Evolutionary conservation across 495 filamentous ascomycete genomes (phyloP).

Genomic region (Amniculicola lignicola): DNA sequence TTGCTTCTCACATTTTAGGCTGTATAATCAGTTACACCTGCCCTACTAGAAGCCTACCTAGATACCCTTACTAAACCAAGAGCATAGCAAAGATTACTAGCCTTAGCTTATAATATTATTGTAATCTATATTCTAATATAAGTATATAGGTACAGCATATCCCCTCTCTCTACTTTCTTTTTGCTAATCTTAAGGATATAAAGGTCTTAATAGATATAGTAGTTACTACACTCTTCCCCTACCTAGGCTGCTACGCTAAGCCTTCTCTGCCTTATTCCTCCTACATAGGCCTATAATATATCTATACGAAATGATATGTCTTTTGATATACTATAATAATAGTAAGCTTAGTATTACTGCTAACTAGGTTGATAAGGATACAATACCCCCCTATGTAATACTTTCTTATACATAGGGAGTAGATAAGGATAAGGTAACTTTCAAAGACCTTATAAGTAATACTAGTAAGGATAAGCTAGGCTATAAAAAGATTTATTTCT

Average conservation of each 20-base stretch:
- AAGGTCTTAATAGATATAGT: background rate
- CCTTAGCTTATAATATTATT: no score
- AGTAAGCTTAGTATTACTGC: background rate
- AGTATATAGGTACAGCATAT: no score
- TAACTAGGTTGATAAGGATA: background rate
- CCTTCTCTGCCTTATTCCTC: background rate
- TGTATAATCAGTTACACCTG: no score
- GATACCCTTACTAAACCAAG: no score
- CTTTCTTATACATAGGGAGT: constrained; percentile 10
- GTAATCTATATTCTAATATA: no score
- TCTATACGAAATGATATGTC: background rate
- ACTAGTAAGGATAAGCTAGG: constrained; percentile 12
- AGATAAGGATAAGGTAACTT: constrained; percentile 12
- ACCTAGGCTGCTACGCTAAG: background rate
- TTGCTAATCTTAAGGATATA: background rate
- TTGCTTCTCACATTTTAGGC: no score
- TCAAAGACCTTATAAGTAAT: constrained; percentile 4
- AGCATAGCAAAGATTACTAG: no score
- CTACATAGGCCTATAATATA: background rate
- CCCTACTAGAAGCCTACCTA: no score
- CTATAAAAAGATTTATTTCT: constrained; percentile 15
- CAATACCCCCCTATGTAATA: background rate
- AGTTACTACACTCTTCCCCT: no score
- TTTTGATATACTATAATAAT: background rate
- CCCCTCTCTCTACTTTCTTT: no score